Evolutionary conservation across 2,329 filamentous ascomycete genomes (phyloP).

Genomic region (Epicoccum nigrum): DNA sequence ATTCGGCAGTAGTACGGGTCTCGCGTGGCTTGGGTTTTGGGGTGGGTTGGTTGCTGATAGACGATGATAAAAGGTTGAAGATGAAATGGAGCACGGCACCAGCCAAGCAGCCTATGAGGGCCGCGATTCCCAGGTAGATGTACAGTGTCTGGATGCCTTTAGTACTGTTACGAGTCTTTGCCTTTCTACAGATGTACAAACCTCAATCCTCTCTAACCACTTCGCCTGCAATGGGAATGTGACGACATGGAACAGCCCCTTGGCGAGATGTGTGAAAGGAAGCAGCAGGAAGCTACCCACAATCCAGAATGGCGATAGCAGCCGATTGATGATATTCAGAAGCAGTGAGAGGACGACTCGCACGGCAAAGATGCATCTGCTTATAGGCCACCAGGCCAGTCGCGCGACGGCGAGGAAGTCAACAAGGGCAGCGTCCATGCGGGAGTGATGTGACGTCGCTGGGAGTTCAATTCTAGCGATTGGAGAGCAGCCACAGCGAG

Average conservation of each 20-base stretch:
- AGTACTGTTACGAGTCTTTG: not conserved
- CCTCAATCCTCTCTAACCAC: constrained; percentile 62
- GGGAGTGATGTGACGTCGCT: not conserved
- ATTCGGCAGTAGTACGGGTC: constrained; percentile 38
- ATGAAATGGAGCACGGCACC: constrained; percentile 66
- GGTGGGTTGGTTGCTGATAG: constrained; percentile 51
- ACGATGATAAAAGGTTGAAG: constrained; percentile 61
- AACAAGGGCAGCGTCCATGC: constrained; percentile 41
- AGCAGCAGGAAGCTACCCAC: constrained; percentile 57
- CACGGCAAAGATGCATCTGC: constrained; percentile 43
- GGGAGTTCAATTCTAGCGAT: not conserved
- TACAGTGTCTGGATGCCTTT: constrained; percentile 51
- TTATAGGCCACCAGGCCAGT: constrained; percentile 49
- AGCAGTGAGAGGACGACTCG: not conserved
- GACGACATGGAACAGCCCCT: constrained; percentile 49
- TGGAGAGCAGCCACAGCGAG: constrained; percentile 11
- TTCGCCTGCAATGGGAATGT: constrained; percentile 55
- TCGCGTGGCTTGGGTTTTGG: constrained; percentile 13
- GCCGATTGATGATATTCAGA: not conserved
- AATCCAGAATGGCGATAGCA: constrained; percentile 56
- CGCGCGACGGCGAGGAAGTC: constrained; percentile 39
- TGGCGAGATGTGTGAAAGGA: constrained; percentile 57
- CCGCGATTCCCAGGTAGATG: constrained; percentile 69
- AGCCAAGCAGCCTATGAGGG: constrained; percentile 68
- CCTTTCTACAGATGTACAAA: constrained; percentile 34